Conservation (phyloP, 257 asterid genomes). For the Verbascum thapsus region DNA sequence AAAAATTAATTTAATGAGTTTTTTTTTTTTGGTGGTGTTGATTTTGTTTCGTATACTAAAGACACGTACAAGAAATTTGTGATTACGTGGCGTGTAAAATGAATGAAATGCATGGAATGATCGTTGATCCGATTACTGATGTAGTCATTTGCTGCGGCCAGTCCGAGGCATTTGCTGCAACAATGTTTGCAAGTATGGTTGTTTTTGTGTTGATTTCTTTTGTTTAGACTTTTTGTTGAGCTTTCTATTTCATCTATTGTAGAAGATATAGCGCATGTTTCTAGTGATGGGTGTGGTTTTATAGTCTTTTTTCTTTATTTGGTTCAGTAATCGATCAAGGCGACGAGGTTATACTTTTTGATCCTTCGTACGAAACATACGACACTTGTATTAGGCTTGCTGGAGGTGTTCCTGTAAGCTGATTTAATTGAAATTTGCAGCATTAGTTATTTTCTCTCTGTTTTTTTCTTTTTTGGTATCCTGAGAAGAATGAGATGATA, state of each 20-base stretch:
- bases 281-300: conserved; percentile 7
- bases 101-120: conserved; percentile 65
- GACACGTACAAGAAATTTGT: conserved; percentile 86
- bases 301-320: not conserved
- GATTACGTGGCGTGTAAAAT: conserved; percentile 57
- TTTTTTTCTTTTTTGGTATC: not conserved
- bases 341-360: conserved; percentile 84
- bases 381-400: conserved; percentile 82
- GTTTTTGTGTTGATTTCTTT: not conserved
- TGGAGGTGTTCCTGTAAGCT: conserved; percentile 90
- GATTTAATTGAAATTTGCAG: conserved; percentile 2
- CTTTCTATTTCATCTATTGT: not conserved
- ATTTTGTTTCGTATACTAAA: conserved; percentile 18
- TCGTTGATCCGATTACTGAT: conserved; percentile 63
- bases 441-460: not conserved
- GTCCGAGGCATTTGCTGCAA: conserved; percentile 88
- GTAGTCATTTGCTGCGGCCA: conserved; percentile 89
- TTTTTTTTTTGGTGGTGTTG: not conserved
- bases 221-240: not conserved
- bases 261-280: not conserved
- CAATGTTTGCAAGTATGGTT: conserved; percentile 71
- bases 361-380: conserved; percentile 84
- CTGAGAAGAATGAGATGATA: conserved; percentile 6
- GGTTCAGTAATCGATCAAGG: conserved; percentile 73
- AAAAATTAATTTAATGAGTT: not conserved